These are phyloP conservation scores for Penicillium sp. DNA, from an alignment of 2,329 filamentous ascomycete species.

Conservation along the genomic window DNA sequence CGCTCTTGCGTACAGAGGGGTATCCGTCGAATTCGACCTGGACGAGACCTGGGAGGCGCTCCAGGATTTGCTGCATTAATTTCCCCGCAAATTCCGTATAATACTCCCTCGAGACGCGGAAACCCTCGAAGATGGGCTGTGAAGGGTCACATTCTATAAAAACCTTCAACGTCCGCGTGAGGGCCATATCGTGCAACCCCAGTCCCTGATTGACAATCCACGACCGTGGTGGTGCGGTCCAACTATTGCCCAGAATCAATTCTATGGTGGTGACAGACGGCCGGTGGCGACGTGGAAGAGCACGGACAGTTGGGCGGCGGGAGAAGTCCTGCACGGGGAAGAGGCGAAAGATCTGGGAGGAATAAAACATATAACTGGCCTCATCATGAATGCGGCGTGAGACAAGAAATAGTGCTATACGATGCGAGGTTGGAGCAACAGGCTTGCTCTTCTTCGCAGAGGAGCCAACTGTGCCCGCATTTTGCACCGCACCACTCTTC, in stretches of 20 bases:
- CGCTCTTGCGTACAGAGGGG: slow-evolving; percentile 55
- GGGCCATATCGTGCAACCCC: slow-evolving; percentile 54
- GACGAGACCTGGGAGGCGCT: slow-evolving; percentile 51
- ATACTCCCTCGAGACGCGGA: slow-evolving; percentile 59
- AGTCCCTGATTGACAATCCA: slow-evolving; percentile 57
- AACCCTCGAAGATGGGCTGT: slow-evolving; percentile 59
- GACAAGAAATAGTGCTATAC: slow-evolving; percentile 45
- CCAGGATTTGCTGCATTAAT: slow-evolving; percentile 55
- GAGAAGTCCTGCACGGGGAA: slow-evolving; percentile 58
- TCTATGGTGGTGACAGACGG: slow-evolving; percentile 58
- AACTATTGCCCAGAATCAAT: slow-evolving; percentile 62
- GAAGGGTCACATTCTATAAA: slow-evolving; percentile 63
- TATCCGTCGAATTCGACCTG: slow-evolving; percentile 63
- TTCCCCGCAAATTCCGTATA: slow-evolving; percentile 61
- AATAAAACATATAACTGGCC: slow-evolving; percentile 56
- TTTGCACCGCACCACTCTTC: slow-evolving; percentile 27
- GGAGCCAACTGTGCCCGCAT: slow-evolving; percentile 40
- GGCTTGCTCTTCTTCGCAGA: slow-evolving; percentile 41
- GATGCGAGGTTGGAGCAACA: slow-evolving; percentile 38
- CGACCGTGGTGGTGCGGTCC: slow-evolving; percentile 59
- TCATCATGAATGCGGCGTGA: slow-evolving; percentile 55
- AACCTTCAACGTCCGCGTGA: slow-evolving; percentile 56
- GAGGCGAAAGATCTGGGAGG: slow-evolving; percentile 56
- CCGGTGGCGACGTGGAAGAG: slow-evolving; percentile 57
- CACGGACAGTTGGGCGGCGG: slow-evolving; percentile 48